phyloP scores from a whole-genome alignment of 495 filamentous ascomycete species.

The Staphylotrichum longicolle region DNA sequence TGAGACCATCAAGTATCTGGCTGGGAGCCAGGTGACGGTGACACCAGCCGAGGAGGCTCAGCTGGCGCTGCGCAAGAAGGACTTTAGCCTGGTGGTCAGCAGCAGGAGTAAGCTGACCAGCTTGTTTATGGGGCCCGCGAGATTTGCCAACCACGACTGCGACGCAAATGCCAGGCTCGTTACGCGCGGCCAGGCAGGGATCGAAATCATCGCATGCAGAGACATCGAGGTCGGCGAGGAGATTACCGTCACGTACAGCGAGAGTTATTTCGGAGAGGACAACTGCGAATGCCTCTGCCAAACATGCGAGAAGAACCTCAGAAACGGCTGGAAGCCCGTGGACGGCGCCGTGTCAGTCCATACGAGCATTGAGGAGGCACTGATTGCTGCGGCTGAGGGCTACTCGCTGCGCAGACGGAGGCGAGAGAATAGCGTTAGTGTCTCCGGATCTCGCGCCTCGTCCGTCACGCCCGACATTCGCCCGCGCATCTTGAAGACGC shows the following conservation, averaged over 20 bases:
- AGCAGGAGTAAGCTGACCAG: conserved; percentile 83
- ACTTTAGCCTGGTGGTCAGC: conserved; percentile 96
- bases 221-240: conserved; percentile 87
- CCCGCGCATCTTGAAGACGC: conserved; percentile 40
- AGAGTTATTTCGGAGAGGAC: conserved; percentile 91
- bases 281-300: conserved; percentile 94
- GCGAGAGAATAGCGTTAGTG: conserved; percentile 41
- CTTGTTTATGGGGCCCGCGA: conserved; percentile 88
- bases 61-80: conserved; percentile 71
- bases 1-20: conserved; percentile 85
- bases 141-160: conserved; percentile 98
- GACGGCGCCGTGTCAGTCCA: conserved; percentile 40
- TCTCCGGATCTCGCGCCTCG: conserved; percentile 42
- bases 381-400: conserved; percentile 27
- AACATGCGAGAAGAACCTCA: conserved; percentile 72
- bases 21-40: conserved; percentile 84
- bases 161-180: conserved; percentile 84
- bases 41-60: conserved; percentile 84
- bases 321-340: conserved; percentile 74
- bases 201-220: conserved; percentile 76
- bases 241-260: conserved; percentile 92
- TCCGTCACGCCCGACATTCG: conserved; percentile 51
- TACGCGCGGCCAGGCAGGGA: conserved; percentile 77
- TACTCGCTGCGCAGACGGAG: conserved; percentile 48
- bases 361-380: conserved; percentile 45